Evolutionary conservation across 768 basidiomycete genomes (phyloP).

Genomic region (Pulveroboletus sp.): DNA sequence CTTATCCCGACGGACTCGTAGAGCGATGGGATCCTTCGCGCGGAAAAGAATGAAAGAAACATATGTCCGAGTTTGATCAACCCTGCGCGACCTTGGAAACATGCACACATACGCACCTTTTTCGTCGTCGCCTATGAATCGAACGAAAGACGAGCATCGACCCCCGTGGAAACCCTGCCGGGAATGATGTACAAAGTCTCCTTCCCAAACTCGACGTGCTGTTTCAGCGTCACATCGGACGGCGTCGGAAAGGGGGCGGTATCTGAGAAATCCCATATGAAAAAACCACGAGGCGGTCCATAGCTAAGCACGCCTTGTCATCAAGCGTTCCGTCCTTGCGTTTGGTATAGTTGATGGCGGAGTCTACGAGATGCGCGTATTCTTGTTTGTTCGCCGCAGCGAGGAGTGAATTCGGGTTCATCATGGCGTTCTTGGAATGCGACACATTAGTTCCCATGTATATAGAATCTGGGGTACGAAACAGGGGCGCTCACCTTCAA

Average conservation of each 20-base stretch:
- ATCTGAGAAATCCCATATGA: neutral
- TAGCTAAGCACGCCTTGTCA: constrained; percentile 66
- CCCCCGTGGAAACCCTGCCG: constrained; percentile 95
- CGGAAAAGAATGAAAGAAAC: constrained; percentile 14
- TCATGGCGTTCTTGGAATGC: constrained; percentile 76
- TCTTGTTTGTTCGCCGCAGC: constrained; percentile 84
- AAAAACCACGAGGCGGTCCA: constrained; percentile 76
- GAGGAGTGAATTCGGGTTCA: constrained; percentile 91
- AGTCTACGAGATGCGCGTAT: constrained; percentile 72
- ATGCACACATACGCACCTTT: constrained; percentile 46
- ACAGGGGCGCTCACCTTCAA: constrained; percentile 53
- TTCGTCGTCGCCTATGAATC: constrained; percentile 84
- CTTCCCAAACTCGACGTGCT: constrained; percentile 95
- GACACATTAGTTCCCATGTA: neutral
- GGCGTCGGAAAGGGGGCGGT: too few relatives aligned
- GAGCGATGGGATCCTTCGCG: constrained; percentile 82
- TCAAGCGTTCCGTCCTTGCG: constrained; percentile 72
- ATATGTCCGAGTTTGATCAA: neutral
- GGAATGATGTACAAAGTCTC: constrained; percentile 91
- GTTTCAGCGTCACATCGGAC: neutral
- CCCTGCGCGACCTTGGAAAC: too few relatives aligned
- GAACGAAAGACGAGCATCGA: constrained; percentile 94
- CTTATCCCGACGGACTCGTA: constrained; percentile 87
- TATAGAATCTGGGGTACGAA: neutral
- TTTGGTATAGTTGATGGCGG: constrained; percentile 69